Evolutionary conservation across 1,284 basidiomycete species (phyloP), one percentile per base, ranked within the genome.

Genomic region (Erythrobasidium hasegawianum): DNA sequence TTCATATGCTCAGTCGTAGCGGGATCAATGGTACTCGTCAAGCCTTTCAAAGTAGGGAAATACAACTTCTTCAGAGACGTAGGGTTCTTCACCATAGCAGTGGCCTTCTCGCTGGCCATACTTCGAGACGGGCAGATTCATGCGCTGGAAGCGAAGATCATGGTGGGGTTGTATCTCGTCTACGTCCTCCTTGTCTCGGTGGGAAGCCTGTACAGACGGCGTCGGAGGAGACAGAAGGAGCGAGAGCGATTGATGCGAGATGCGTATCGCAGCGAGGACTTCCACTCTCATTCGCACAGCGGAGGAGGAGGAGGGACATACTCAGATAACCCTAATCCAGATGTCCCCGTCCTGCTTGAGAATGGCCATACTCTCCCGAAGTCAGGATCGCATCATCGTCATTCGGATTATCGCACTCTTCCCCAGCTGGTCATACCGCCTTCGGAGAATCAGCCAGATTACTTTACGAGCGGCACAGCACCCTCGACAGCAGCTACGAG

Each of bases 1-100:
- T 98, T 97, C 79, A 95, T 97, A 76, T 87, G 93, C 20, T 91
- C 90, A 1, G 92, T 94, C 74, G 93, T 98, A 43, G 93, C 77
- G 50, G 95, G 95, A 5, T 89, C 88, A 16, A 96, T 98, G 86
- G 94, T 92, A 74, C 87, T 98, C 76, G 90, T 97, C 76, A 87
- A 87, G 68, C 92, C 93, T 0, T 98, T 98, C 79, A 83, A 85
- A 70, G 91, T 97, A 16, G 82, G 87, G 33, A 83, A 82, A 0
- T 81, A 82, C 41, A 86, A 90, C 0, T 97, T 98, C 78, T 79
- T 96, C 14, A 86, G 96, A 39, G 96, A 98, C 76, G 88, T 94
- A 29, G 86, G 89, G 18, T 97, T 97, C 81, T 97, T 97, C 79
- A 87, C 89, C 11, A 72, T 84, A 2, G 89, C 94, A 0, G 86